phyloP scores from a whole-genome alignment of 1,284 basidiomycete genomes.

The Pisolithus thermaeus region DNA sequence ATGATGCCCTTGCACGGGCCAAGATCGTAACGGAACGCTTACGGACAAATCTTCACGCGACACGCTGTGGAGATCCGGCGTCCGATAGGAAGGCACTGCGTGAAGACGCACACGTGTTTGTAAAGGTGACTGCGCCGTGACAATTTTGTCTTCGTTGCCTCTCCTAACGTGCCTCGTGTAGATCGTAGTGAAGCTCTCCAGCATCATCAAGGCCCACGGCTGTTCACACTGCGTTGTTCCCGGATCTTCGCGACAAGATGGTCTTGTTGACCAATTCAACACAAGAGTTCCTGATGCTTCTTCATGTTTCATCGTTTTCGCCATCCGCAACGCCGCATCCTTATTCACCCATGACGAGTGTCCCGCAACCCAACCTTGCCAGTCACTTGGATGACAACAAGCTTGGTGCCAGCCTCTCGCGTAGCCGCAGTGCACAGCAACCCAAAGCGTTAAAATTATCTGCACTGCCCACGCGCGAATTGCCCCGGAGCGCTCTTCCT shows the following conservation, averaged over 20 bases:
- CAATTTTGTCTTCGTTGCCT: background rate
- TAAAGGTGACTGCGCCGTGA: slow-evolving; percentile 47
- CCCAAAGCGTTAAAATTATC: slow-evolving; percentile 38
- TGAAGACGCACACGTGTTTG: slow-evolving; percentile 67
- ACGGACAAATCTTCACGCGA: slow-evolving; percentile 43
- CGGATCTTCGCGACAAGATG: slow-evolving; percentile 58
- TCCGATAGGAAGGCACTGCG: slow-evolving; percentile 54
- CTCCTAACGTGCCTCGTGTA: slow-evolving; percentile 23
- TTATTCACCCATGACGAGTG: slow-evolving; percentile 50
- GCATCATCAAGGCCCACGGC: slow-evolving; percentile 55
- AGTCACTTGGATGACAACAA: slow-evolving; percentile 37
- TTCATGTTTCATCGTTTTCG: slow-evolving; percentile 76
- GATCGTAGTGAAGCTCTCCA: slow-evolving; percentile 66
- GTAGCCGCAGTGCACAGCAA: slow-evolving; percentile 54
- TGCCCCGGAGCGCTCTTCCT: slow-evolving; percentile 53
- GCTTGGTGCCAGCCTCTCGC: slow-evolving; percentile 48
- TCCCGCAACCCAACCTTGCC: slow-evolving; percentile 7
- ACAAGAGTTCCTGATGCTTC: slow-evolving; percentile 71
- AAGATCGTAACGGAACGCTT: slow-evolving; percentile 53
- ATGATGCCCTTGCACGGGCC: slow-evolving; percentile 49
- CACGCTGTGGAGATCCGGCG: slow-evolving; percentile 43
- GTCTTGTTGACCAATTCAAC: slow-evolving; percentile 70
- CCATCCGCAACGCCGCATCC: slow-evolving; percentile 48
- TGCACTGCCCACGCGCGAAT: slow-evolving; percentile 29
- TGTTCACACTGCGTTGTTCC: slow-evolving; percentile 49